Conservation (phyloP, 1,284 basidiomycete genomes). For the Melampsora allii-populina region DNA sequence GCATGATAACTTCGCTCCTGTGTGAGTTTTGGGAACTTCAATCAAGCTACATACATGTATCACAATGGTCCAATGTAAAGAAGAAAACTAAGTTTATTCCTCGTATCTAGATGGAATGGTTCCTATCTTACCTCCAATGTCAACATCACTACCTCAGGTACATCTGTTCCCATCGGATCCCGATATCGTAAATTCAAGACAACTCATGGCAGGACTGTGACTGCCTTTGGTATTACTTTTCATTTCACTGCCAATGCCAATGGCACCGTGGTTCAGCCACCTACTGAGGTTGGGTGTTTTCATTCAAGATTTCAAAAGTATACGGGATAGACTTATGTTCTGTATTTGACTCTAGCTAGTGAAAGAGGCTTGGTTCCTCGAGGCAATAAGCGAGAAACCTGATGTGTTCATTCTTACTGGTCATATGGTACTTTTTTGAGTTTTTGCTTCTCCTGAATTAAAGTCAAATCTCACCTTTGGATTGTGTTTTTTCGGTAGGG, state of each 20-base stretch:
- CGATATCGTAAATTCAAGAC: constrained; percentile 72
- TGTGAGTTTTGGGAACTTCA: constrained; percentile 43
- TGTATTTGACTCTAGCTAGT: constrained; percentile 36
- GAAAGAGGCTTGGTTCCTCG: constrained; percentile 60
- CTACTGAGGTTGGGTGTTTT: constrained; percentile 65
- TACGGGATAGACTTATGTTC: constrained; percentile 33
- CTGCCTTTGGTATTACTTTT: constrained; percentile 74
- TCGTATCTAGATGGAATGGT: constrained; percentile 57
- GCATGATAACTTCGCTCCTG: constrained; percentile 44
- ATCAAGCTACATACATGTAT: neutral
- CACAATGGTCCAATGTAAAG: constrained; percentile 27
- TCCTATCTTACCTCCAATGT: constrained; percentile 78
- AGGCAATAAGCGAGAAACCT: constrained; percentile 72
- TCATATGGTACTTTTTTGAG: constrained; percentile 53
- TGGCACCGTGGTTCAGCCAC: constrained; percentile 58
- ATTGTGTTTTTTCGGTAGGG: constrained; percentile 38
- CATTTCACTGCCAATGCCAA: constrained; percentile 65
- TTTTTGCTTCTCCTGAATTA: neutral
- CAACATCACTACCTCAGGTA: constrained; percentile 68
- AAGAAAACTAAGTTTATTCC: neutral
- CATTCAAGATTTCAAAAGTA: constrained; percentile 49
- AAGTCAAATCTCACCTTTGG: constrained; percentile 57
- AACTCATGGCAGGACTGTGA: constrained; percentile 66
- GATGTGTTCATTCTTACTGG: constrained; percentile 74
- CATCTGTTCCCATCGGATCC: constrained; percentile 53